Evolutionary conservation across 257 asterid species (phyloP), one percentile per base, ranked within the genome.

Genomic region (Hygrophila difformis): DNA sequence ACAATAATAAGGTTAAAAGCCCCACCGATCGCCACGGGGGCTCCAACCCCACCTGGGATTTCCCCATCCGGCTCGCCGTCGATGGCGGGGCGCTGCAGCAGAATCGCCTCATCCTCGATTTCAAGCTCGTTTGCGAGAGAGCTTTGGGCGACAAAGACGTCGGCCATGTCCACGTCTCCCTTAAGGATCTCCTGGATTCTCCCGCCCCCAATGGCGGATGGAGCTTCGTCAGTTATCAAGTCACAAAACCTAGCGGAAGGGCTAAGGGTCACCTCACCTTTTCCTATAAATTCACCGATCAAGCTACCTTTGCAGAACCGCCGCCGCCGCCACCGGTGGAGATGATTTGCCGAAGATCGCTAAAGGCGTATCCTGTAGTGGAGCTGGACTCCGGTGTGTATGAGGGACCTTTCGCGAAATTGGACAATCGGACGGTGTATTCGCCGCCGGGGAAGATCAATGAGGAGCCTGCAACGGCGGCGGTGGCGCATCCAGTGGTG

Each of bases 191-290:
- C 12, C 60, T 78, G 9, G 77, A 79, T 15, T 63, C 93, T 51
- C 69, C 72, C 57, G 64, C 55, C 6, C 67, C 53, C 15, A 38
- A 48, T 3, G 69, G 12, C 40, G 87, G 72, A 3, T 72, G 49
- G 52, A 67, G 49, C 40, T 66, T 74, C 24, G 77, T 86, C 40
- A 80, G 82, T 61, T 86, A 91, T 40, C 99, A 91, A 34, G 87
- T 91, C 29, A 71, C 77, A 15, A 91, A 80, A 18, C 95, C 94
- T 20, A 65, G 75, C 12, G 95, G 99, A 18, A 75, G 69, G 24
- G 82, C 93, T 3, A 86, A 82, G 63, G 99, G 99, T 4, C 79
- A 80, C 51, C 69, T 91, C 29, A 57, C 60, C 1, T 80, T 91
- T 47, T 75, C 86, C 1, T 86, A 76, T n/a, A 62, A 72, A 13